These are phyloP conservation scores for Helotiales sp. DNA, from an alignment of 2,329 filamentous ascomycete species.

Conservation along the genomic window DNA sequence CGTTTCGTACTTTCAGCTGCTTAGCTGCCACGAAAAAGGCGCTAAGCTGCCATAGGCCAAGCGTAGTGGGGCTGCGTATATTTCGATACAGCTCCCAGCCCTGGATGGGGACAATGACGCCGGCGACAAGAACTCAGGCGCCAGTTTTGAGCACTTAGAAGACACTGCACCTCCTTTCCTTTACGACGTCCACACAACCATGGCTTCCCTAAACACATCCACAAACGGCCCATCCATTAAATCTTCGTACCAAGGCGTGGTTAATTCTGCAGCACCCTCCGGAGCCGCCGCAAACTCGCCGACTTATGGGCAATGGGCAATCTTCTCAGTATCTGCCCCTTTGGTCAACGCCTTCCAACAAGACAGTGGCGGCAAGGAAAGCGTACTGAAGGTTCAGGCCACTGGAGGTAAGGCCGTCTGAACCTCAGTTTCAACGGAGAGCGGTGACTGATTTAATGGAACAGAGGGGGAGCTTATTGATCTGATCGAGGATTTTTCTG, in stretches of 20 bases:
- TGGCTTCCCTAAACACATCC: conserved; percentile 81
- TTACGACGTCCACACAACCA: conserved; percentile 37
- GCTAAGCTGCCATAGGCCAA: too few relatives aligned
- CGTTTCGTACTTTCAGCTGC: too few relatives aligned
- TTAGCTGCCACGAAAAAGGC: too few relatives aligned
- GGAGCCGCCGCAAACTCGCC: conserved; percentile 64
- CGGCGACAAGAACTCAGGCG: background rate
- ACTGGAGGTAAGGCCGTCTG: conserved; percentile 66
- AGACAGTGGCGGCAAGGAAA: conserved; percentile 82
- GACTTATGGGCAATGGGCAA: conserved; percentile 88
- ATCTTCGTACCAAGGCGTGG: conserved; percentile 73
- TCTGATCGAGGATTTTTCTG: conserved; percentile 92
- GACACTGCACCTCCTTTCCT: conserved; percentile 3
- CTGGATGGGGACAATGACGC: background rate
- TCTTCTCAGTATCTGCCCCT: conserved; percentile 91
- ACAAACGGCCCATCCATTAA: conserved; percentile 81
- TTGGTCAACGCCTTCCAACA: conserved; percentile 89
- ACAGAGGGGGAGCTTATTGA: conserved; percentile 88
- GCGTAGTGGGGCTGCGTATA: too few relatives aligned
- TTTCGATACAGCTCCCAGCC: background rate
- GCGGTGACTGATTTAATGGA: conserved; percentile 19
- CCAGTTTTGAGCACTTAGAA: background rate
- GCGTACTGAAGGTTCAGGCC: conserved; percentile 88
- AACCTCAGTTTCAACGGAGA: background rate
- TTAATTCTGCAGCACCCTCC: conserved; percentile 59